Evolutionary conservation across 768 basidiomycete species (phyloP), one percentile per base, ranked within the genome.

Genomic region (Amylocystis lapponica): DNA sequence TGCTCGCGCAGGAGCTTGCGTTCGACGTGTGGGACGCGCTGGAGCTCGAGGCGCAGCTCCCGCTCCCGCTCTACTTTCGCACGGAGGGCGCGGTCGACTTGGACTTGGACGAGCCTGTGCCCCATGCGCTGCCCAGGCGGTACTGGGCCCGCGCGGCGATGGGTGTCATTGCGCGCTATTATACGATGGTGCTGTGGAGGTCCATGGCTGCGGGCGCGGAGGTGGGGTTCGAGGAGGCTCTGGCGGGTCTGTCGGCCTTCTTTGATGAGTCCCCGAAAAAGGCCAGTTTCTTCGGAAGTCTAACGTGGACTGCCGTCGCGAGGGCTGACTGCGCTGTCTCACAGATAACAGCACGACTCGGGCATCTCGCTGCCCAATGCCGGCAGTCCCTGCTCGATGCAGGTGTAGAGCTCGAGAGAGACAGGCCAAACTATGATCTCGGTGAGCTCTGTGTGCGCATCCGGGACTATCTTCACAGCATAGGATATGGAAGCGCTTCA

Each of bases 21-120:
- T 69, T 75, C 47, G 81, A 82, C 46, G 67, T 72, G 29, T 82
- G 76, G 76, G 74, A 81, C 52, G 70, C 57, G 14, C 54, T 82
- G 41, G 64, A 71, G 16, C 49, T 66, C 12, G 69, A 72, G 50
- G 54, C 63, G 22, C 52, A 58, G 17, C 60, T 63, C 14, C 55
- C 68, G 19, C 38, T 71, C 26, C 69, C 72, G 0, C 43, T 50
- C 26, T 49, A 53, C 36, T 58, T 68, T 38, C 38, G 36, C 34
- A 14, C 4, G 3, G 20, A 39, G 11, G 13, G 27, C 17, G 9
- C 42, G 8, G 8, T 17, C 14, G 19, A 27, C 4, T 35, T 39
- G 19, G 37, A 41, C 8, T 17, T 22, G 39, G 44, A 44, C 6
- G 38, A 43, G 14, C 41, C 39, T 14, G 39, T 32, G 17, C 48